phyloP scores from a whole-genome alignment of 2,329 filamentous ascomycete species.

The Nemania sp. region DNA sequence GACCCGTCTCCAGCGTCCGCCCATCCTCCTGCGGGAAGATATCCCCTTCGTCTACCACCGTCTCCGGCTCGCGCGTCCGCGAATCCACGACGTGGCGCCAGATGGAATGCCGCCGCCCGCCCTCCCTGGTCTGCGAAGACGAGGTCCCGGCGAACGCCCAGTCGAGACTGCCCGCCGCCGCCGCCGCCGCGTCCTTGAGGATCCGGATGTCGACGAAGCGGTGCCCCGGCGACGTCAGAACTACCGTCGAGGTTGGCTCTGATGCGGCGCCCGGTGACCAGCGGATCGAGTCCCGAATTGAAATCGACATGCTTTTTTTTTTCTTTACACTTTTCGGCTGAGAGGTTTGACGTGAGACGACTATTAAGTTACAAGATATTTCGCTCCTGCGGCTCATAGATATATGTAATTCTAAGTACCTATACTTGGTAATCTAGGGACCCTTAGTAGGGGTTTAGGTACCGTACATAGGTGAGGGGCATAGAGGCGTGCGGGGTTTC shows the following conservation, averaged over 20 bases:
- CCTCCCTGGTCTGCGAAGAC: conserved; percentile 40
- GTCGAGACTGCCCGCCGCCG: conserved; percentile 51
- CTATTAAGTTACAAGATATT: not conserved
- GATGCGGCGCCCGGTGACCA: conserved; percentile 57
- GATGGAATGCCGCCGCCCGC: conserved; percentile 43
- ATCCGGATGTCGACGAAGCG: conserved; percentile 68
- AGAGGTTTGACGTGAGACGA: not conserved
- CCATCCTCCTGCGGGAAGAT: conserved; percentile 50
- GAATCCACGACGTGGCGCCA: conserved; percentile 68
- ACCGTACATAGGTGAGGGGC: not conserved
- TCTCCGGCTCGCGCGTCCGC: conserved; percentile 46
- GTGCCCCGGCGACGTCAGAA: conserved; percentile 62
- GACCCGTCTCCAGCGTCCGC: conserved; percentile 58
- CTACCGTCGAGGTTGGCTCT: conserved; percentile 67
- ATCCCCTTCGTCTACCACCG: conserved; percentile 57
- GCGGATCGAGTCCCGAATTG: conserved; percentile 61
- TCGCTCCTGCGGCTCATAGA: not conserved
- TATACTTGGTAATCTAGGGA: too few relatives aligned
- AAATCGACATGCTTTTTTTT: conserved; percentile 46
- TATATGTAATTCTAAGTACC: too few relatives aligned
- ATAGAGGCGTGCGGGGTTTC: too few relatives aligned
- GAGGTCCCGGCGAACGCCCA: conserved; percentile 69
- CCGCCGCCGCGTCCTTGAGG: conserved; percentile 32
- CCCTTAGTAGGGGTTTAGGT: not conserved
- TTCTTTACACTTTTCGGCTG: not conserved